Evolutionary conservation across 495 filamentous ascomycete genomes (phyloP).

Genomic region (Letharia lupina): DNA sequence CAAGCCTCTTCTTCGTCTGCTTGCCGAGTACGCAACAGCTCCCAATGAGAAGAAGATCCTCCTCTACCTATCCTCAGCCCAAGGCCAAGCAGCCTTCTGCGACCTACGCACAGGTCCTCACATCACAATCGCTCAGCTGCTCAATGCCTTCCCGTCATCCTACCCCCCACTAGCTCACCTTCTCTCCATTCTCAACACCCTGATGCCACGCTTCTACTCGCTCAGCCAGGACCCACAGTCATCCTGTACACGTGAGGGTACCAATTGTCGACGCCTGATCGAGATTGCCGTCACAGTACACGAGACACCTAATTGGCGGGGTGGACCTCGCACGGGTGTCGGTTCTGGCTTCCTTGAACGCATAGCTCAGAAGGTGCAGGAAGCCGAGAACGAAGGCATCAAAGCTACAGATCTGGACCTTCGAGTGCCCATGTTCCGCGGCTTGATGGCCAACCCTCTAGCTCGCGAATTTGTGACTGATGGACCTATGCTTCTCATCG

Average conservation of each 20-base stretch:
- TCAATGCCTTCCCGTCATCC: slow-evolving; percentile 85
- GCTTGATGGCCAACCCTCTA: slow-evolving; percentile 95
- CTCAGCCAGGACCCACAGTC: slow-evolving; percentile 91
- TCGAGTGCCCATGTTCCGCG: slow-evolving; percentile 91
- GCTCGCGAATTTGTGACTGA: slow-evolving; percentile 82
- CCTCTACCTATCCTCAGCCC: slow-evolving; percentile 72
- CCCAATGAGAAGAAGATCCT: slow-evolving; percentile 81
- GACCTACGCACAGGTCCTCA: slow-evolving; percentile 87
- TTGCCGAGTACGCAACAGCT: slow-evolving; percentile 77
- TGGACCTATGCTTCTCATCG: slow-evolving; percentile 95
- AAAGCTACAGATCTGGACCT: slow-evolving; percentile 47
- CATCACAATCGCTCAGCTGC: slow-evolving; percentile 72
- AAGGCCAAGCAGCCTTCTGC: slow-evolving; percentile 90
- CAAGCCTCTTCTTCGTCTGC: slow-evolving; percentile 74
- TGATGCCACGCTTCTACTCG: slow-evolving; percentile 98
- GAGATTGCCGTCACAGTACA: slow-evolving; percentile 94
- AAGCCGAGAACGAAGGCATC: slow-evolving; percentile 50
- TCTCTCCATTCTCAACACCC: slow-evolving; percentile 66
- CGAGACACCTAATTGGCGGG: slow-evolving; percentile 72
- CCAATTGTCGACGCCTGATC: slow-evolving; percentile 69
- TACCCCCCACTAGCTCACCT: slow-evolving; percentile 77
- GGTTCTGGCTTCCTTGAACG: slow-evolving; percentile 82
- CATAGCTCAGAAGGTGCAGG: slow-evolving; percentile 59
- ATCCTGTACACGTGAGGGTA: slow-evolving; percentile 58
- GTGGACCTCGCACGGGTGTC: slow-evolving; percentile 57